Base-by-base conservation (phyloP, 2,329 filamentous ascomycete species). In the Sordariomycetes sp. region DNA sequence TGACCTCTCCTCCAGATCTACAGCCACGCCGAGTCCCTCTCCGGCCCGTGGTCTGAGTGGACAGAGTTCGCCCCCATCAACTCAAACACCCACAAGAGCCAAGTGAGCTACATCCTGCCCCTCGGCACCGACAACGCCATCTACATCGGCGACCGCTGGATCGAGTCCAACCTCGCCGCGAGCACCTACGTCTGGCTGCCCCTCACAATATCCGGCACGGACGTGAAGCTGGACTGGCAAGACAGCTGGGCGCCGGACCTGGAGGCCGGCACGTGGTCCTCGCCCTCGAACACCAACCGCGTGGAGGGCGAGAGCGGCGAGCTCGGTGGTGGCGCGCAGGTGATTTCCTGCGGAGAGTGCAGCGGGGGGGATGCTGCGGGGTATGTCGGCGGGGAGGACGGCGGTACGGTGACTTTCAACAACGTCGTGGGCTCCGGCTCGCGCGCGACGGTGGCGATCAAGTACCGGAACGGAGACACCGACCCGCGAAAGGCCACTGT, bases 121-220 rank as follows among this genome's bases (percentile, higher is more conserved):
- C 61, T 74, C 3, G 68, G 71, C 53, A 64, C 65, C 43, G 62
- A 64, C 43, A 69, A 70, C 16, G 74, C 75, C 54, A 76, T 86
- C 61, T 88, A 87, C 69, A 79, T 87, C 69, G 85, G 86, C 22
- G 85, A 89, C 68, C 79, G 86, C 24, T 88, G 86, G 85, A 69
- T 80, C 0, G 77, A 74, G 5, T 67, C 68, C n/a, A 83, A 87
- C 61, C 74, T 89, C 0, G 79, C 77, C 68, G 71, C 78, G 0
- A 81, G 77, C 56, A 85, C 82, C 0, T 87, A 87, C 63, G 71
- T 87, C 48, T 88, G 84, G 85, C 74, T 87, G 0, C 85, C 85
- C 0, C 68, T 87, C 0, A 71, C 65, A 3, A 73, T 86, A 60
- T 72, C 71, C 1, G 81, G 80, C 5, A 80, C 74, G 0, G 76